Evolutionary conservation across 768 basidiomycete genomes (phyloP).

Genomic region (Hericium rajendrae): DNA sequence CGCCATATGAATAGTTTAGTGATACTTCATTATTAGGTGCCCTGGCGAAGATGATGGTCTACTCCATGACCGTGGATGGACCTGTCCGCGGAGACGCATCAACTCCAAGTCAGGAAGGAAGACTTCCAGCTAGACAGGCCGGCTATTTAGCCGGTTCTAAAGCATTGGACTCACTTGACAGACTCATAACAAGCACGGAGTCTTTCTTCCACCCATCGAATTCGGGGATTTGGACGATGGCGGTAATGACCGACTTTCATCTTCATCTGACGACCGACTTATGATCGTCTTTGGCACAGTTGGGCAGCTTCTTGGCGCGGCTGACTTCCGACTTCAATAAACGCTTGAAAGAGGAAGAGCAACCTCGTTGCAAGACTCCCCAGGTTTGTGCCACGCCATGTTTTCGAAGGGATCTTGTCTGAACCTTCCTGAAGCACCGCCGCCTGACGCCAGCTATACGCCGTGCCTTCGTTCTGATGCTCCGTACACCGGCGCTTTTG

Average conservation of each 20-base stretch:
- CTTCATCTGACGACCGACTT: neutral
- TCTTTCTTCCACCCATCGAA: slow-evolving; percentile 95
- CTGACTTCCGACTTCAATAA: slow-evolving; percentile 69
- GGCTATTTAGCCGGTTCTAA: slow-evolving; percentile 76
- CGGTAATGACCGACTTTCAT: slow-evolving; percentile 28
- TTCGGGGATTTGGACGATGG: slow-evolving; percentile 71
- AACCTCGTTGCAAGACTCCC: slow-evolving; percentile 70
- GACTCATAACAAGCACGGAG: slow-evolving; percentile 85
- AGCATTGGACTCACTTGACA: slow-evolving; percentile 80
- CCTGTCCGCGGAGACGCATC: slow-evolving; percentile 37
- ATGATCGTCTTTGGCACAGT: slow-evolving; percentile 24
- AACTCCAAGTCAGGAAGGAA: slow-evolving; percentile 20
- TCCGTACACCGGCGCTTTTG: slow-evolving; percentile 81
- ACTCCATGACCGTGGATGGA: slow-evolving; percentile 82
- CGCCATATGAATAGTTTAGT: neutral
- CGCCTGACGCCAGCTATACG: slow-evolving; percentile 77
- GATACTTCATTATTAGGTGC: slow-evolving; percentile 36
- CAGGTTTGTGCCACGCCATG: slow-evolving; percentile 30
- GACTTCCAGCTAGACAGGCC: slow-evolving; percentile 24
- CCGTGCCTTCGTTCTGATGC: slow-evolving; percentile 66
- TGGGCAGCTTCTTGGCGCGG: slow-evolving; percentile 64
- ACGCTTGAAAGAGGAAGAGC: slow-evolving; percentile 72
- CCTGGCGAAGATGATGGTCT: slow-evolving; percentile 78
- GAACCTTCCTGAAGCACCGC: slow-evolving; percentile 37
- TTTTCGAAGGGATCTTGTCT: neutral